phyloP scores from a whole-genome alignment of 2,329 filamentous ascomycete genomes.

The Trichoderma hamatum region DNA sequence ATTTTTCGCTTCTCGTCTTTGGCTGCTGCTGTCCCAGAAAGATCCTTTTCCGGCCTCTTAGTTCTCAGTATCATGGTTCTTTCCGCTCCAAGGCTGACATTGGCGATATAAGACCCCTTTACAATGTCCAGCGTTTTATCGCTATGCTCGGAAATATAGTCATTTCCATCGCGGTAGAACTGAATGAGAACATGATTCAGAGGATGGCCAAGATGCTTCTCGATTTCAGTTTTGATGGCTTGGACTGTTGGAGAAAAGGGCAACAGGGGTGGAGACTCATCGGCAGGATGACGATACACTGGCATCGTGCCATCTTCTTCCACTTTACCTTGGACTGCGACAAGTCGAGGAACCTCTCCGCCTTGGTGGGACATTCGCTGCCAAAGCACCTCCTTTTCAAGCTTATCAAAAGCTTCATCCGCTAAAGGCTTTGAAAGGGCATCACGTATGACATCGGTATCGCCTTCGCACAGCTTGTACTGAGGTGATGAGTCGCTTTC shows the following conservation, averaged over 20 bases:
- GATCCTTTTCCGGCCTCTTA: constrained; percentile 63
- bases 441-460: constrained; percentile 73
- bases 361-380: constrained; percentile 91
- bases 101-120: constrained; percentile 80
- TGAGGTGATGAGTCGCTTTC: constrained; percentile 31
- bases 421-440: constrained; percentile 63
- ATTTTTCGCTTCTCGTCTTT: constrained; percentile 52
- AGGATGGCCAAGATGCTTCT: constrained; percentile 73
- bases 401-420: constrained; percentile 66
- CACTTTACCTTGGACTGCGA: constrained; percentile 82
- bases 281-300: constrained; percentile 92
- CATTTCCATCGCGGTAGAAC: constrained; percentile 82
- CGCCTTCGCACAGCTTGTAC: constrained; percentile 73
- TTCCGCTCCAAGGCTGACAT: constrained; percentile 90
- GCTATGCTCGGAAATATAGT: constrained; percentile 95
- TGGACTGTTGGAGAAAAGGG: constrained; percentile 76
- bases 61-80: constrained; percentile 87
- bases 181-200: constrained; percentile 94
- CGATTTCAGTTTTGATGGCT: constrained; percentile 67
- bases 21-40: constrained; percentile 32
- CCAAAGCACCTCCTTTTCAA: constrained; percentile 80
- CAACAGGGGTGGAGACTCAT: constrained; percentile 78
- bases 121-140: constrained; percentile 95
- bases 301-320: constrained; percentile 73
- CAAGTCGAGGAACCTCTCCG: constrained; percentile 86